Percentiles rank a stretch among this genome's conserved stretches.
Conservation (phyloP, 805 yeast genomes). For the Blastobotrys chiropterorum region DNA sequence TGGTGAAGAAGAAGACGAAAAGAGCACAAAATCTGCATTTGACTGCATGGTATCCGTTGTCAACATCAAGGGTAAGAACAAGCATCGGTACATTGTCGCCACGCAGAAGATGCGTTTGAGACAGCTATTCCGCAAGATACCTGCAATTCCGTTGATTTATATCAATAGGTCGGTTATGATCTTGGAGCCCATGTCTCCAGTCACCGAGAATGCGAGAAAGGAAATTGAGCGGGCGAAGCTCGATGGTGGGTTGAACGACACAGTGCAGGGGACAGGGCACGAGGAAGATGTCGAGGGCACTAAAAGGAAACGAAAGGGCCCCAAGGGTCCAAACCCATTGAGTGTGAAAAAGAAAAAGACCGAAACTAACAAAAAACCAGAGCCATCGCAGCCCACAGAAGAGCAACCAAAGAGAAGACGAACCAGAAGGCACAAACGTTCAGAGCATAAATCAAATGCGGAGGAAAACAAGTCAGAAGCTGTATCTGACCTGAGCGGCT, state of each 20-base stretch:
- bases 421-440: conserved; percentile 9
- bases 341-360: conserved; percentile 73
- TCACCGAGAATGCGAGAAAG: conserved; percentile 47
- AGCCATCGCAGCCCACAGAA: neutral
- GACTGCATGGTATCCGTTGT: conserved; percentile 76
- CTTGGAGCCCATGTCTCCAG: conserved; percentile 85
- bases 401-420: conserved; percentile 15
- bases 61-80: conserved; percentile 62
- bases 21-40: conserved; percentile 34
- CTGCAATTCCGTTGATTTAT: conserved; percentile 86
- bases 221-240: conserved; percentile 61
- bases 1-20: conserved; percentile 4
- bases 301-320: conserved; percentile 38
- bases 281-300: conserved; percentile 21
- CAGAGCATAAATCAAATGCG: conserved; percentile 6
- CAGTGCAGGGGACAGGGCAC: conserved; percentile 22
- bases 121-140: conserved; percentile 59
- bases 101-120: conserved; percentile 72
- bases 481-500: neutral
- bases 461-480: neutral
- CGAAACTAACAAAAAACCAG: conserved; percentile 1
- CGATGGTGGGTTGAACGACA: conserved; percentile 70
- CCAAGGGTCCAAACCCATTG: conserved; percentile 83
- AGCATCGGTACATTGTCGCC: conserved; percentile 87
- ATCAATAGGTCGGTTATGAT: conserved; percentile 91